Base-by-base conservation (phyloP, 352 stramenopile species). In the Phytophthora constricta region DNA sequence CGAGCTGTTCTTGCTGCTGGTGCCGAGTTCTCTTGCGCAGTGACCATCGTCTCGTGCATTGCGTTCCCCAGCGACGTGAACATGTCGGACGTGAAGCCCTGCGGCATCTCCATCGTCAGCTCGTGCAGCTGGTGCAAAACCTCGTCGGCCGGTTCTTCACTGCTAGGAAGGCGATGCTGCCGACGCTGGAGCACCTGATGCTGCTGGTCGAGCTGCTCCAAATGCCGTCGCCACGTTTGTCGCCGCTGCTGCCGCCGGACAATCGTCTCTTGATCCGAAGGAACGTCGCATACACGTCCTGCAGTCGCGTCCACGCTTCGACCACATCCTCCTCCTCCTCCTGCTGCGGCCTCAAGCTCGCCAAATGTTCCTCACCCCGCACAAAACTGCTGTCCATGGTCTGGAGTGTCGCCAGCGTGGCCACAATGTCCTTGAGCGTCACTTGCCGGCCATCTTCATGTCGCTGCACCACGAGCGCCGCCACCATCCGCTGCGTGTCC, bases 51-150 rank as follows among this genome's bases (percentile, higher is more conserved):
- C 33, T 75, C 64, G 39, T 75, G 75, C 54, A 88, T 84, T 10
- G 75, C 80, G n/a, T 81, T 81, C 11, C 80, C 80, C 25, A 89
- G 64, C 14, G 75, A 82, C n/a, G 70, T 72, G 58, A 89, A 89
- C 77, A 86, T 89, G 52, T 85, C 77, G 53, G 80, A 58, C 5
- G 80, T 89, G 37, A 89, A 86, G 1, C 80, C 80, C 56, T 82
- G 75, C 2, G 80, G 80, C 11, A 89, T 57, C 41, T 75, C 68
- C 34, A 67, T 82, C 9, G 76, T 75, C 31, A 84, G 54, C 45
- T 79, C 56, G 41, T 80, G 56, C 25, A 84, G 58, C 31, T 80
- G 53, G 2, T 67, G 54, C 57, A 81, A 54, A 25, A 82, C 73
- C 31, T 77, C 67, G 20, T 68, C 64, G 5, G 59, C 67, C 17